Evolutionary conservation across 345 rosid species (phyloP).

Genomic region (Populus tremula): DNA sequence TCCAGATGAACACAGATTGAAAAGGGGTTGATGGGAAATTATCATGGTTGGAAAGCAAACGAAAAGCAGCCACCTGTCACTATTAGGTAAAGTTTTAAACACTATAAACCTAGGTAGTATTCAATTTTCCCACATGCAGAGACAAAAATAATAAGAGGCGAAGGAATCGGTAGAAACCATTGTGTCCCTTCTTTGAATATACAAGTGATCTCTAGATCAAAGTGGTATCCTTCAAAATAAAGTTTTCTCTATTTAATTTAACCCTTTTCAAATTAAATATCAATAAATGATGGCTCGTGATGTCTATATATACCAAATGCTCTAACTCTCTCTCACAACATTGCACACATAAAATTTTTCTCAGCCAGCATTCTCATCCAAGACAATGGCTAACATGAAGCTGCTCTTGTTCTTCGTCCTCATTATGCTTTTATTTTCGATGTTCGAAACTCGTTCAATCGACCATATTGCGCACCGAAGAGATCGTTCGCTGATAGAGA

Average conservation of each 20-base stretch:
- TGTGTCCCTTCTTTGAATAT: not conserved
- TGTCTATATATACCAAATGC: not conserved
- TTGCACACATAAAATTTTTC: not conserved
- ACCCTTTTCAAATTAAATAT: not conserved
- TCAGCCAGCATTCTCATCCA: no score
- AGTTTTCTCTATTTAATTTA: not conserved
- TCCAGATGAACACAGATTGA: not conserved
- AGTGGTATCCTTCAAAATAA: not conserved
- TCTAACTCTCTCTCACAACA: not conserved
- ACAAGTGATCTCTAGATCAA: not conserved
- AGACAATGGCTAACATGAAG: constrained; percentile 24
- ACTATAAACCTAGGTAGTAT: no score
- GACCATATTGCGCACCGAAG: constrained; percentile 2
- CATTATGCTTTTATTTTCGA: constrained; percentile 29
- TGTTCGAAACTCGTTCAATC: constrained; percentile 32
- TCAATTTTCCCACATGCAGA: not conserved
- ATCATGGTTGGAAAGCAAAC: not conserved
- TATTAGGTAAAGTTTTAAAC: no score
- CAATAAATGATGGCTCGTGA: not conserved
- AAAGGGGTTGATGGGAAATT: not conserved
- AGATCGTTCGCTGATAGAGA: constrained; percentile 38
- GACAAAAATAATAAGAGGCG: not conserved
- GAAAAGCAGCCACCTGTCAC: not conserved
- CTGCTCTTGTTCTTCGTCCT: constrained; percentile 24
- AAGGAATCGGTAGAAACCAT: not conserved